These are phyloP conservation scores for Aspergillus novoparasiticus DNA, from an alignment of 2,329 filamentous ascomycete species.

Conservation along the genomic window DNA sequence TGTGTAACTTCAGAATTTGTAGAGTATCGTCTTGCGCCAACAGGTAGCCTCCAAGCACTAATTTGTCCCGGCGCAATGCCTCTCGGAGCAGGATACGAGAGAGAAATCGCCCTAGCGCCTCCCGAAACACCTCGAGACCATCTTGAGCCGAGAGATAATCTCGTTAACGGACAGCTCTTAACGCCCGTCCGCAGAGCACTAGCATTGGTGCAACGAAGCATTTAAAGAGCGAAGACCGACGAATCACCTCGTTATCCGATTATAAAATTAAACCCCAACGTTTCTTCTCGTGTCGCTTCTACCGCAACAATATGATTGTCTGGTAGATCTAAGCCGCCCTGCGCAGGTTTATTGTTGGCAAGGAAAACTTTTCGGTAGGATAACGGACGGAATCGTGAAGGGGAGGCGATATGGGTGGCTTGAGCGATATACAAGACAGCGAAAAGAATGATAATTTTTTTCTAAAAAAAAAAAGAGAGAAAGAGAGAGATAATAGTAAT, in stretches of 20 bases:
- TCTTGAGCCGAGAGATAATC: constrained; percentile 5
- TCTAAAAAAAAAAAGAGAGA: not conserved
- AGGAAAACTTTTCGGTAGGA: constrained; percentile 23
- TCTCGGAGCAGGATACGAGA: not conserved
- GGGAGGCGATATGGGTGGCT: not conserved
- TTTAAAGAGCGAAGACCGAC: constrained; percentile 10
- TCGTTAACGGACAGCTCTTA: constrained; percentile 16
- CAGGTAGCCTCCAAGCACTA: not conserved
- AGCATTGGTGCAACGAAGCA: constrained; percentile 26
- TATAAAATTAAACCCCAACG: not conserved
- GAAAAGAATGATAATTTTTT: constrained; percentile 3
- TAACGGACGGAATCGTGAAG: not conserved
- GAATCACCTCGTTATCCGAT: not conserved
- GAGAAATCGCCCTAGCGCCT: not conserved
- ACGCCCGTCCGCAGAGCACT: constrained; percentile 20
- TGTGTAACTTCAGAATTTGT: not conserved
- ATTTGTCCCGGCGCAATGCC: not conserved
- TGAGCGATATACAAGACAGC: constrained; percentile 10
- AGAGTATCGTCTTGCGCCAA: constrained; percentile 3
- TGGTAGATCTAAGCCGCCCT: not conserved
- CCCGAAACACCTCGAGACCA: constrained; percentile 11
- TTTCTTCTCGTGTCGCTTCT: not conserved
- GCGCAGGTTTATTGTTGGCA: constrained; percentile 2
- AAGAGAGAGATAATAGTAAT: not conserved
- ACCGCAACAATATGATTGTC: not conserved